Conservation (phyloP, 495 filamentous ascomycete genomes). For the Talaromyces stipitatus region DNA sequence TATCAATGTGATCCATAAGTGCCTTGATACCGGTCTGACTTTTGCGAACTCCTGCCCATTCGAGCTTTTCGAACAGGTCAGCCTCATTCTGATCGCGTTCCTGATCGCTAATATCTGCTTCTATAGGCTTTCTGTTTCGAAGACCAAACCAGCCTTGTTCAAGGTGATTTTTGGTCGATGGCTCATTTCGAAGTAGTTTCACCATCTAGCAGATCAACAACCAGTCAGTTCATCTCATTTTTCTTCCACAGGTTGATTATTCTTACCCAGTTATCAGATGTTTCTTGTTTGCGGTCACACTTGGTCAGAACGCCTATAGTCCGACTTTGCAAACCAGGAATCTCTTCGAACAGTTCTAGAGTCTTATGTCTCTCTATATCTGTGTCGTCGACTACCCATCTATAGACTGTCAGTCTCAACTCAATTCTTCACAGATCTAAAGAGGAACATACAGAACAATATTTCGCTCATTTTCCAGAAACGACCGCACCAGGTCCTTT, state of each 20-base stretch:
- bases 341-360: background rate
- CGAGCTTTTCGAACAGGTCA: background rate
- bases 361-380: conserved; percentile 1
- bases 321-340: background rate
- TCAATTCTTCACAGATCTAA: background rate
- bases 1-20: conserved; percentile 3
- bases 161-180: background rate
- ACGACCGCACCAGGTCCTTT: background rate
- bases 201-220: background rate
- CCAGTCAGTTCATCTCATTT: background rate
- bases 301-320: conserved; percentile 1
- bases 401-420: background rate
- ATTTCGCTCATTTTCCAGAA: conserved; percentile 1
- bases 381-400: conserved; percentile 2
- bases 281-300: conserved; percentile 6
- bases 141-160: conserved; percentile 2
- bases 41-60: conserved; percentile 1
- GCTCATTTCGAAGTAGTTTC: conserved; percentile 2
- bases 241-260: background rate
- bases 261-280: conserved; percentile 2
- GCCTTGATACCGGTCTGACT: conserved; percentile 1
- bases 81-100: background rate
- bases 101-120: background rate
- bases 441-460: background rate
- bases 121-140: conserved; percentile 3